A percentile compares a stretch with the other conserved stretches of the same genome.
Conservation (phyloP, 352 stramenopile genomes). For the Globisporangium solare region DNA sequence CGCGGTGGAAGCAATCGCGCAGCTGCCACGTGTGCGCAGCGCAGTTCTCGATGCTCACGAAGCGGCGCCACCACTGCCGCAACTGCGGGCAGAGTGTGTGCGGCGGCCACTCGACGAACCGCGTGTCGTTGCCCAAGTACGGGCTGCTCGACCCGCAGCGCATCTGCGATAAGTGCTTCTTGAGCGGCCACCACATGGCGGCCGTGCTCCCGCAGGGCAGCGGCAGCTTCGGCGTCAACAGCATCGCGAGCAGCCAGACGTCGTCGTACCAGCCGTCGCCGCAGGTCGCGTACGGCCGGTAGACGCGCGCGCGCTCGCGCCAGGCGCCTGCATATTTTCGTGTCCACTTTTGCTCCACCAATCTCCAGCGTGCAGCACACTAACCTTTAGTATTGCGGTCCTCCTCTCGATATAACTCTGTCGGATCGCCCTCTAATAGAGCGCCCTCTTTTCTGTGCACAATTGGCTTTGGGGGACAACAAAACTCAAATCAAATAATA, state of each 20-base stretch:
- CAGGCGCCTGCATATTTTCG: no score
- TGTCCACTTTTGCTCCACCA: no score
- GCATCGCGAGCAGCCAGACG: slow-evolving; percentile 25
- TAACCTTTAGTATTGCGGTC: no score
- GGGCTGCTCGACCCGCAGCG: slow-evolving; percentile 64
- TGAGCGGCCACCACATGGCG: slow-evolving; percentile 60
- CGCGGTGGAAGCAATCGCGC: slow-evolving; percentile 71
- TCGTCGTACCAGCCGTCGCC: slow-evolving; percentile 30
- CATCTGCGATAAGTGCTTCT: slow-evolving; percentile 77
- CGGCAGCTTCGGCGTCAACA: slow-evolving; percentile 31
- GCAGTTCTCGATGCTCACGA: slow-evolving; percentile 51
- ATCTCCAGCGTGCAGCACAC: no score
- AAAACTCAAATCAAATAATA: not conserved
- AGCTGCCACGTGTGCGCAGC: slow-evolving; percentile 65
- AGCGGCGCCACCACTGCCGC: slow-evolving; percentile 78
- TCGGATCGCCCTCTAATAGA: slow-evolving; percentile 13
- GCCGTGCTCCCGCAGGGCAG: slow-evolving; percentile 22
- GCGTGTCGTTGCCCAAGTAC: slow-evolving; percentile 72
- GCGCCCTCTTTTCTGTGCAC: slow-evolving; percentile 1
- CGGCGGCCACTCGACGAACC: slow-evolving; percentile 71
- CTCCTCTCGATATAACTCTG: no score
- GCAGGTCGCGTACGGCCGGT: slow-evolving; percentile 16
- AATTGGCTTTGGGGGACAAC: not conserved
- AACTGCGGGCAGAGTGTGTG: slow-evolving; percentile 79
- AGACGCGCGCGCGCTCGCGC: not conserved